phyloP scores from a whole-genome alignment of 1,284 basidiomycete genomes.

The Amylostereum areolatum region DNA sequence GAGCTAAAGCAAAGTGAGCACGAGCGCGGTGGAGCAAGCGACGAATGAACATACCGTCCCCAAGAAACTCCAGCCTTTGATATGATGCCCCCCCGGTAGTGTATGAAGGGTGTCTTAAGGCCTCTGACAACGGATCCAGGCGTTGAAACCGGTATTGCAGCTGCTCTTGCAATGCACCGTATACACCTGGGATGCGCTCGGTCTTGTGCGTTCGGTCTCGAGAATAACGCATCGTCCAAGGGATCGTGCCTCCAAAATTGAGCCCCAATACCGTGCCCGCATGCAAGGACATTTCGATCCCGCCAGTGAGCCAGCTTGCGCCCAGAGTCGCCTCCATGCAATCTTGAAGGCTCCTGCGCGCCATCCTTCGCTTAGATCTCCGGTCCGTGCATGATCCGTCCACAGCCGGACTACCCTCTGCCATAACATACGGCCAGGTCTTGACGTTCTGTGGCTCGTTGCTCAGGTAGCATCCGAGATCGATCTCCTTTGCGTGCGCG shows the following conservation, averaged over 20 bases:
- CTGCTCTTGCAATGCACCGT: constrained; percentile 49
- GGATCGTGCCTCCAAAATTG: constrained; percentile 60
- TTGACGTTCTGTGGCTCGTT: constrained; percentile 50
- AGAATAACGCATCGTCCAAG: constrained; percentile 54
- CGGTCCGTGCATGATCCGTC: constrained; percentile 20
- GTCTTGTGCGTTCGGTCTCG: constrained; percentile 16
- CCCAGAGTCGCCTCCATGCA: constrained; percentile 81
- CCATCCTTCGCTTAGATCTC: constrained; percentile 33
- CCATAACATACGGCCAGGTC: constrained; percentile 52
- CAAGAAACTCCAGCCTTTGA: constrained; percentile 80
- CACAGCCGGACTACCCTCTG: constrained; percentile 23
- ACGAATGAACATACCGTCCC: constrained; percentile 58
- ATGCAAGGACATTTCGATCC: constrained; percentile 60
- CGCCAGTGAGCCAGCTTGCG: constrained; percentile 65
- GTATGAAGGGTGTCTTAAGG: constrained; percentile 78
- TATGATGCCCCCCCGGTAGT: constrained; percentile 58
- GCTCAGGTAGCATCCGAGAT: constrained; percentile 58
- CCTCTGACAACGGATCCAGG: constrained; percentile 61
- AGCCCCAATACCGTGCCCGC: constrained; percentile 60
- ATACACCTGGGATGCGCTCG: constrained; percentile 38
- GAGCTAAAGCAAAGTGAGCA: constrained; percentile 34
- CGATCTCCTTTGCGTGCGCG: constrained; percentile 55
- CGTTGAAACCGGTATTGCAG: constrained; percentile 70
- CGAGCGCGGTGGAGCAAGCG: neutral
- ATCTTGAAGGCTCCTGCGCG: constrained; percentile 73